Evolutionary conservation across 495 filamentous ascomycete species (phyloP).

Genomic region (Neurospora sp.): DNA sequence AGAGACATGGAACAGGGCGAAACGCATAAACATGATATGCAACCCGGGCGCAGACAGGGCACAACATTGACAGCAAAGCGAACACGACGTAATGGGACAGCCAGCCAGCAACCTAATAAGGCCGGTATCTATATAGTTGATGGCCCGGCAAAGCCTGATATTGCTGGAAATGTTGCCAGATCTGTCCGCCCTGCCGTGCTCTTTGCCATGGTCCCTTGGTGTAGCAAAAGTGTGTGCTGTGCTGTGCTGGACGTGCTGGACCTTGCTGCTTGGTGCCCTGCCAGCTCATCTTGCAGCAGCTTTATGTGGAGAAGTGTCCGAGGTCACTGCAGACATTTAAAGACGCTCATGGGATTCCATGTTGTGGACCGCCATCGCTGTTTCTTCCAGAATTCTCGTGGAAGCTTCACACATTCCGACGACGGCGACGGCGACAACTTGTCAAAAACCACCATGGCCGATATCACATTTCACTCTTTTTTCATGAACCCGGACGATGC

Average conservation of each 20-base stretch:
- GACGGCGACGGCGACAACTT: not conserved
- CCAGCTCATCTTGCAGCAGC: conserved; percentile 32
- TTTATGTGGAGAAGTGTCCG: conserved; percentile 19
- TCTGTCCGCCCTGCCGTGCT: not conserved
- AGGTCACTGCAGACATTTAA: conserved; percentile 17
- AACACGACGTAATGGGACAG: not conserved
- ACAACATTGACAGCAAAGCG: not conserved
- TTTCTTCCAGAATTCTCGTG: not conserved
- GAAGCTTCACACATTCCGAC: not conserved
- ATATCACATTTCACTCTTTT: not conserved
- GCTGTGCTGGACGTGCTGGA: not conserved
- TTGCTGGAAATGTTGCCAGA: not conserved
- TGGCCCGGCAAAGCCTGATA: not conserved
- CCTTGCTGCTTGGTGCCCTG: conserved; percentile 12
- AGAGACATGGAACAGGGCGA: not conserved
- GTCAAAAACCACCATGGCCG: not conserved
- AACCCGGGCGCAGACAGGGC: not conserved
- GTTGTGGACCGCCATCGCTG: not conserved
- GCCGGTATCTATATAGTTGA: not conserved
- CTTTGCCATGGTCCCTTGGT: not conserved
- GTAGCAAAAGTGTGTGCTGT: not conserved
- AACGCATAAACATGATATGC: not conserved
- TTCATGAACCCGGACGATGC: conserved; percentile 6
- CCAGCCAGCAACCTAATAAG: not conserved
- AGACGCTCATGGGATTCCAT: conserved; percentile 2